Evolutionary conservation across 1,284 basidiomycete genomes (phyloP).

Genomic region (Flammula alnicola): DNA sequence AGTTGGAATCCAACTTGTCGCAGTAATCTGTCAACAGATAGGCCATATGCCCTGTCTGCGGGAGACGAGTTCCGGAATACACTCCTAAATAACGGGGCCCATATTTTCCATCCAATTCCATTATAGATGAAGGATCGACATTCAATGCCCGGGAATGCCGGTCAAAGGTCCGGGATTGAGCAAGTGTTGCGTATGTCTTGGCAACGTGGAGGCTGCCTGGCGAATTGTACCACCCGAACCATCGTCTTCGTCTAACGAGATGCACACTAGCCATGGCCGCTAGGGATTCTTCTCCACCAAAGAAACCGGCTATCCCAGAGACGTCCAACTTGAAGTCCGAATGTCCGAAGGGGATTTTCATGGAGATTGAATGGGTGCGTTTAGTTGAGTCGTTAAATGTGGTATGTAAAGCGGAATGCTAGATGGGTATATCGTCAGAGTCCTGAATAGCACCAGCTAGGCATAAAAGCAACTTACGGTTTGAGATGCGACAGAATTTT

Average conservation of each 20-base stretch:
- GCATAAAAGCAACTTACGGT: no score
- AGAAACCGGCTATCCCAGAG: conserved; percentile 22
- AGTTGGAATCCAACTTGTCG: background rate
- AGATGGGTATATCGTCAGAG: no score
- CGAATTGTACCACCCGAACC: conserved; percentile 23
- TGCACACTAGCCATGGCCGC: conserved; percentile 20
- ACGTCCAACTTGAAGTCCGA: conserved; percentile 22
- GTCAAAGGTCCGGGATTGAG: conserved; percentile 16
- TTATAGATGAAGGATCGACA: conserved; percentile 13
- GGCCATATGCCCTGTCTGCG: conserved; percentile 17
- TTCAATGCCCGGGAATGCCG: conserved; percentile 17
- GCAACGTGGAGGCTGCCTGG: conserved; percentile 20
- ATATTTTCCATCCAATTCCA: conserved; percentile 18
- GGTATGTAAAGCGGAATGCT: no score
- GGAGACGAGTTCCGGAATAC: conserved; percentile 19
- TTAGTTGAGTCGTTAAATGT: no score
- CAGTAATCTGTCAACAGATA: conserved; percentile 13
- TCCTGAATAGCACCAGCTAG: no score
- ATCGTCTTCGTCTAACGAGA: conserved; percentile 15
- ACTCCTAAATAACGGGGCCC: conserved; percentile 19
- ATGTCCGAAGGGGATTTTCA: no score
- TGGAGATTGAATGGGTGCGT: no score
- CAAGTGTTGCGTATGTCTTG: conserved; percentile 11
- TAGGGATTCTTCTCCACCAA: conserved; percentile 21
- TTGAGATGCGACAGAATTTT: no score